These are phyloP conservation scores for Wickerhamiella infanticola DNA, from an alignment of 1,139 yeast species.

Conservation along the genomic window DNA sequence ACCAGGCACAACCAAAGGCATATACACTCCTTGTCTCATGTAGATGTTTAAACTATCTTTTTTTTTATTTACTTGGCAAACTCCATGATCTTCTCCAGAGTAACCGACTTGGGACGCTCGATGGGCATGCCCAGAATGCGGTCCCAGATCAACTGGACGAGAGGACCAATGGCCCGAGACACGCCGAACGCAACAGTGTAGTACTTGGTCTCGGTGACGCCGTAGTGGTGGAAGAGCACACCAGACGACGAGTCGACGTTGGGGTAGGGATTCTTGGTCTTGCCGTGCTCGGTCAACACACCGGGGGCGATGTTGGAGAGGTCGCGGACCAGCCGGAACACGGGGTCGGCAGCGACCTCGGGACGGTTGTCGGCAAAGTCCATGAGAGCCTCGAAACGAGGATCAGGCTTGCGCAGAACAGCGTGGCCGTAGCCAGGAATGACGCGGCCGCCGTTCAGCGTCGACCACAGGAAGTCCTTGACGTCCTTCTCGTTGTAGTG, in stretches of 20 bases:
- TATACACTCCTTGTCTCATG: neutral
- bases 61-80: conserved; percentile 13
- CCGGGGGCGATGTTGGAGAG: conserved; percentile 92
- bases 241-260: conserved; percentile 97
- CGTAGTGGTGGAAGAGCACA: conserved; percentile 92
- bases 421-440: conserved; percentile 99
- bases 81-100: conserved; percentile 32
- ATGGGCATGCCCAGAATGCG: conserved; percentile 90
- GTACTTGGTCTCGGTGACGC: conserved; percentile 87
- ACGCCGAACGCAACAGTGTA: conserved; percentile 98
- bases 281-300: conserved; percentile 91
- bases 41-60: neutral
- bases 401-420: conserved; percentile 92
- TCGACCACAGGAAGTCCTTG: conserved; percentile 80
- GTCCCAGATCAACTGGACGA: conserved; percentile 93
- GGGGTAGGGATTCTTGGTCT: conserved; percentile 98
- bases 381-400: conserved; percentile 55
- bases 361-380: conserved; percentile 32
- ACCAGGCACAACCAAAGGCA: neutral
- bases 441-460: conserved; percentile 83
- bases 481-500: conserved; percentile 56
- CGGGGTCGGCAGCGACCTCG: conserved; percentile 26
- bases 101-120: conserved; percentile 96
- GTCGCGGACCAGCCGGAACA: conserved; percentile 73
- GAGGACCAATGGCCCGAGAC: conserved; percentile 93